These are phyloP conservation scores for Plasmodium relictum DNA, from an alignment of 169 alveolate species.

Conservation along the genomic window DNA sequence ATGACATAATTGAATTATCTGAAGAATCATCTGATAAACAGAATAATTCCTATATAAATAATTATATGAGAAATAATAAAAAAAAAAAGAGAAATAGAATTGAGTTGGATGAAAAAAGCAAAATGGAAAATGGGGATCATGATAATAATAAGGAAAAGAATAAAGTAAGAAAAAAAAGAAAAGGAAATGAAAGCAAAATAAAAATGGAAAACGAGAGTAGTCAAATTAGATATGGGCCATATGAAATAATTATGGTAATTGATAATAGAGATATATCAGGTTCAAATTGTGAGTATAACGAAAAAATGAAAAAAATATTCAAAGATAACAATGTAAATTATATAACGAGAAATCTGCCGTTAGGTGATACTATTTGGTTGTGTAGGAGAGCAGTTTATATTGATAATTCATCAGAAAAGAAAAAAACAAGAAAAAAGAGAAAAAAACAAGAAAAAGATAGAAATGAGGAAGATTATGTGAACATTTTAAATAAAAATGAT, in stretches of 20 bases:
- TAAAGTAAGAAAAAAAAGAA: background rate
- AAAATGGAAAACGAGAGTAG: slow-evolving; percentile 1
- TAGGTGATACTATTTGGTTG: slow-evolving; percentile 88
- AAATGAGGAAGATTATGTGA: slow-evolving; percentile 9
- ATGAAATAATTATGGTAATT: slow-evolving; percentile 83
- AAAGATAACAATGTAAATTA: slow-evolving; percentile 54
- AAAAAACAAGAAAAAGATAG: background rate
- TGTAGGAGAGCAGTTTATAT: slow-evolving; percentile 61
- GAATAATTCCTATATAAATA: background rate
- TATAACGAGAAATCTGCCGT: slow-evolving; percentile 82
- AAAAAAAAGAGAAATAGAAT: slow-evolving; percentile 4
- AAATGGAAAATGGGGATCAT: background rate
- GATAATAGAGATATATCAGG: slow-evolving; percentile 86
- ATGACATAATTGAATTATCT: slow-evolving; percentile 30
- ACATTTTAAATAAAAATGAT: background rate
- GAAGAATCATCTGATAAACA: background rate
- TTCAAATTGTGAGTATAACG: slow-evolving; percentile 74
- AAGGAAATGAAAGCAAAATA: background rate
- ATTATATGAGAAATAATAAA: background rate
- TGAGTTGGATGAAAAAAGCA: background rate
- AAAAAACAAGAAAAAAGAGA: background rate
- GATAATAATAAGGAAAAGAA: background rate
- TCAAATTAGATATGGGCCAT: slow-evolving; percentile 56
- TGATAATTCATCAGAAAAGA: background rate
- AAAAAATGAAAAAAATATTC: slow-evolving; percentile 76